Base-by-base conservation (phyloP, 2,329 filamentous ascomycete genomes). In the Mariannaea elegans region DNA sequence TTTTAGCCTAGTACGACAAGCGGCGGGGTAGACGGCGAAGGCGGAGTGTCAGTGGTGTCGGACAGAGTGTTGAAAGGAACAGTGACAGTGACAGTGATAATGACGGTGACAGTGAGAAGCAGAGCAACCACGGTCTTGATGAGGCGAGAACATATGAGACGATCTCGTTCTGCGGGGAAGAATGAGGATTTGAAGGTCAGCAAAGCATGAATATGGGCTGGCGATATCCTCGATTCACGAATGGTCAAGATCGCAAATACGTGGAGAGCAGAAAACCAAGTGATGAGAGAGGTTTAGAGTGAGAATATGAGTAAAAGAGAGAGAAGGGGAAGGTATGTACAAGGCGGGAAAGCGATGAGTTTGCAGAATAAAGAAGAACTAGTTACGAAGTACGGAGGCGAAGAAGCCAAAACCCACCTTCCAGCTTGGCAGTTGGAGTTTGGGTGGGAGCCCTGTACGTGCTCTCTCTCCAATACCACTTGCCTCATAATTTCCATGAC, bases 121-220 rank as follows among this genome's bases (percentile, higher is more conserved):
- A 51, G 14, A 29, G 18, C 48, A 45, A 61, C 34, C 44, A 45
- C 44, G 49, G 46, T 62, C 39, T 62, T 46, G 57, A 7, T 31
- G 27, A 50, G 18, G 47, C 49, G 50, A 51, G 54, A 34, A 45
- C 19, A 47, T 46, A 34, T 46, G 41, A 46, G 47, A 44, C 23
- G 42, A 36, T 54, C 50, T 64, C 54, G 49, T 42, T 42, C 64
- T 48, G 62, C 44, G 34, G 54, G 36, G 36, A 44, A 52, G 44
- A 21, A n/a, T 9, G 18, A 44, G 45, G 31, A 27, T 4, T 36
- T 5, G 13, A 10, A 5, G 5, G 41, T 29, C 19, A 46, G 41
- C 50, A 45, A 44, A 21, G 29, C 39, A 46, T 46, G 50, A 21
- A 38, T 38, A 38, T n/a, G n/a, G 31, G 29, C 19, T 23, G 50